These are phyloP conservation scores for Viola odorata DNA, from an alignment of 345 rosid genomes.

Conservation along the genomic window DNA sequence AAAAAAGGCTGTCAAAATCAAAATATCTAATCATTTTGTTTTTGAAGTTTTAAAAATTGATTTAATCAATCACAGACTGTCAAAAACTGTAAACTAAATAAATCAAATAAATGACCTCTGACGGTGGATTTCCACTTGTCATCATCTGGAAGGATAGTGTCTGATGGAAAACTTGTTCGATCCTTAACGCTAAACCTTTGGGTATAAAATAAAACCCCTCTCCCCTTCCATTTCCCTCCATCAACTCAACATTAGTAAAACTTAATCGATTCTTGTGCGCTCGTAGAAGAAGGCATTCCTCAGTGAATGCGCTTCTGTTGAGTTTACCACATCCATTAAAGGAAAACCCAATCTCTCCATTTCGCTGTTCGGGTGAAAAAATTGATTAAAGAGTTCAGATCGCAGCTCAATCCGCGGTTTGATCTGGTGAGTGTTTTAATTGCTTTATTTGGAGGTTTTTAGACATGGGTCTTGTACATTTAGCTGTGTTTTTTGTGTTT, in stretches of 20 bases:
- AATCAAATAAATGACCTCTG: background rate
- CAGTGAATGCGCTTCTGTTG: conserved; percentile 31
- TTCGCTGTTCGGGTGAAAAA: too few relatives aligned
- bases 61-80: background rate
- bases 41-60: too few relatives aligned
- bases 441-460: too few relatives aligned
- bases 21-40: too few relatives aligned
- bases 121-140: conserved; percentile 16
- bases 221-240: background rate
- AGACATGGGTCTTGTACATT: too few relatives aligned
- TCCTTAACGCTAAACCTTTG: background rate
- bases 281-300: conserved; percentile 22
- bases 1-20: too few relatives aligned
- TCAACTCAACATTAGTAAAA: too few relatives aligned
- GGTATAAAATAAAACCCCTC: conserved; percentile 20
- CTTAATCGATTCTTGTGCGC: background rate
- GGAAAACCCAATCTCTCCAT: background rate
- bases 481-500: too few relatives aligned
- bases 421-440: too few relatives aligned
- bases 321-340: background rate
- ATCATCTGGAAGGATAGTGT: conserved; percentile 3
- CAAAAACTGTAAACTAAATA: background rate
- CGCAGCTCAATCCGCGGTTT: too few relatives aligned
- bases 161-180: conserved; percentile 10
- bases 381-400: too few relatives aligned